Conservation (phyloP, 352 stramenopile species). For the Pythium aphanidermatum region DNA sequence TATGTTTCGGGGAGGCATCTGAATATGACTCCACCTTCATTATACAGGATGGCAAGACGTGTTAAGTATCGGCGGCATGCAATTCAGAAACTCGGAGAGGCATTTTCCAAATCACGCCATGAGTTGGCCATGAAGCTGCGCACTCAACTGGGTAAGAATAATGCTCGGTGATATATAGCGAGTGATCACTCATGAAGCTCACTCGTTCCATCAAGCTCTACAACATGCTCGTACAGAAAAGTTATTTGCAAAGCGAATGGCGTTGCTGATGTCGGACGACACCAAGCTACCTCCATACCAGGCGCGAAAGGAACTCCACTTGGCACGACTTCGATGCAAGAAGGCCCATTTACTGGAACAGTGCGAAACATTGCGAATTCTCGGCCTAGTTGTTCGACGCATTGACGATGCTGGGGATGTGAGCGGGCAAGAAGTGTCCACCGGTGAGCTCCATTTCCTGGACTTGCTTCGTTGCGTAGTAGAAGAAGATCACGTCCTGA, state of each 20-base stretch:
- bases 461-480: slow-evolving; percentile 65
- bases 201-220: slow-evolving; percentile 22
- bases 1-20: no score
- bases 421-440: slow-evolving; percentile 39
- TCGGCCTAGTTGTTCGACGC: slow-evolving; percentile 41
- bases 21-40: not conserved
- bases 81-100: slow-evolving; percentile 35
- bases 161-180: no score
- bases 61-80: slow-evolving; percentile 40
- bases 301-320: slow-evolving; percentile 44
- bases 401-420: slow-evolving; percentile 36
- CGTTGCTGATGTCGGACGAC: slow-evolving; percentile 48
- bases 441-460: slow-evolving; percentile 56
- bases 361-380: slow-evolving; percentile 50
- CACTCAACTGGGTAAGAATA: slow-evolving; percentile 31
- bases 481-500: slow-evolving; percentile 58
- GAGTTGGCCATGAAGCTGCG: slow-evolving; percentile 44
- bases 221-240: slow-evolving; percentile 56
- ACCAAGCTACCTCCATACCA: slow-evolving; percentile 44
- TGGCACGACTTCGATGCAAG: slow-evolving; percentile 46
- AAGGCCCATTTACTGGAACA: slow-evolving; percentile 54
- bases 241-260: slow-evolving; percentile 50
- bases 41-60: slow-evolving; percentile 44
- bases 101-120: slow-evolving; percentile 36
- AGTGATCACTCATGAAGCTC: not conserved